Evolutionary conservation across 2,329 filamentous ascomycete species (phyloP).

Genomic region (Salinomyces thailandicus): DNA sequence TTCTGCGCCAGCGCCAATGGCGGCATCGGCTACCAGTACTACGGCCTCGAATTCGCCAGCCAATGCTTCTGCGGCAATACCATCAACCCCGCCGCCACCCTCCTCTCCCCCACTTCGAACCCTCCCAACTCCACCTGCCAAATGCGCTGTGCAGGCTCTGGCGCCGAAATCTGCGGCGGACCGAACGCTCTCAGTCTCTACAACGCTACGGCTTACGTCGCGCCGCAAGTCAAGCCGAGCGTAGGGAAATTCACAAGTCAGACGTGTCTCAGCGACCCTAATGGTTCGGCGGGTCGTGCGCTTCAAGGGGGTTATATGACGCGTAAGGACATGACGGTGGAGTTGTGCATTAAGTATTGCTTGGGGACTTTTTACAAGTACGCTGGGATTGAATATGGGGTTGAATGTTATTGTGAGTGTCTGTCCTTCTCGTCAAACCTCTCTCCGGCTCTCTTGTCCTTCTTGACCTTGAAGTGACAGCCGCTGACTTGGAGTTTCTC

Average conservation of each 20-base stretch:
- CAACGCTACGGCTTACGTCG: slow-evolving; percentile 12
- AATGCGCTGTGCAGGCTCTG: slow-evolving; percentile 17
- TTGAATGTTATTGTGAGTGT: slow-evolving; percentile 2
- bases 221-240: slow-evolving; percentile 10
- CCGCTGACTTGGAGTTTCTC: neutral
- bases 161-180: slow-evolving; percentile 23
- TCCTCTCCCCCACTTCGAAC: slow-evolving; percentile 10
- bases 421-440: too few species aligned
- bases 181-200: slow-evolving; percentile 20
- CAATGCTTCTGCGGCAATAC: slow-evolving; percentile 25
- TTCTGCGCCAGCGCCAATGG: slow-evolving; percentile 15
- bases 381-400: slow-evolving; percentile 16
- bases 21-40: slow-evolving; percentile 18
- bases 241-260: slow-evolving; percentile 17
- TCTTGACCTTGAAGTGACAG: neutral
- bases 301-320: slow-evolving; percentile 10
- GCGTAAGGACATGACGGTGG: slow-evolving; percentile 16
- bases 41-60: slow-evolving; percentile 23
- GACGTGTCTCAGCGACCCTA: slow-evolving; percentile 18
- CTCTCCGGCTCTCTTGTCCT: too few species aligned
- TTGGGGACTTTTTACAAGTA: slow-evolving; percentile 19
- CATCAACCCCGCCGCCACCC: slow-evolving; percentile 4
- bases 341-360: slow-evolving; percentile 23
- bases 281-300: slow-evolving; percentile 10
- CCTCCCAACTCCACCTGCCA: slow-evolving; percentile 17